These are phyloP conservation scores for Solanum paucissectum DNA, from an alignment of 257 asterid species.

Conservation along the genomic window DNA sequence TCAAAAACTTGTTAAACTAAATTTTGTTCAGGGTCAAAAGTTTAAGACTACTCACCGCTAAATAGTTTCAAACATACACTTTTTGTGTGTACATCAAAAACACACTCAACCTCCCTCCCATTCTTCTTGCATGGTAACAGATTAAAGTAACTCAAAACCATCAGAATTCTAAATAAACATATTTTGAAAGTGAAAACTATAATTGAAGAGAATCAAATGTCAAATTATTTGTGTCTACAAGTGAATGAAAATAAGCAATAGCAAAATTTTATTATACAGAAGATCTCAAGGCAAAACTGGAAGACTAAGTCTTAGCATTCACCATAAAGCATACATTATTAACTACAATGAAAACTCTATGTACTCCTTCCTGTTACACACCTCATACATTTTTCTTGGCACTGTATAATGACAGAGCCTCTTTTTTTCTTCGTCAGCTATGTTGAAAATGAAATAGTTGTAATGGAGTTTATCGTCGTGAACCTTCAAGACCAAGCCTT, in stretches of 20 bases:
- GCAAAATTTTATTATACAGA: conserved; percentile 6
- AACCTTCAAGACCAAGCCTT: conserved; percentile 44
- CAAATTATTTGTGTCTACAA: neutral
- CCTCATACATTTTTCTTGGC: conserved; percentile 81
- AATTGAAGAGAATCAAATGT: neutral
- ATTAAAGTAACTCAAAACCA: neutral
- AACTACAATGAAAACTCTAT: neutral
- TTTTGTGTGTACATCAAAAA: neutral
- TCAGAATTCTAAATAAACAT: neutral
- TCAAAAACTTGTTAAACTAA: neutral
- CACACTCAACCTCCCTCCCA: neutral
- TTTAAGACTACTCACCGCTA: neutral
- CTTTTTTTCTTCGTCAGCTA: neutral
- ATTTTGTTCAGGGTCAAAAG: neutral
- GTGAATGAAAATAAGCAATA: neutral
- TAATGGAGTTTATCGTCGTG: conserved; percentile 7
- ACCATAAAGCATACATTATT: neutral
- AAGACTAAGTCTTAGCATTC: neutral
- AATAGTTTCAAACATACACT: neutral
- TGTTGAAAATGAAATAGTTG: neutral
- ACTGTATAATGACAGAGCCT: conserved; percentile 77
- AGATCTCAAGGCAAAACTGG: conserved; percentile 1
- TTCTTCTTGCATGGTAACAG: neutral
- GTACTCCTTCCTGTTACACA: conserved; percentile 19
- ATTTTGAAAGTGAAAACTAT: neutral